Evolutionary conservation across 768 basidiomycete species (phyloP).

Genomic region (Rhodocollybia butyracea): DNA sequence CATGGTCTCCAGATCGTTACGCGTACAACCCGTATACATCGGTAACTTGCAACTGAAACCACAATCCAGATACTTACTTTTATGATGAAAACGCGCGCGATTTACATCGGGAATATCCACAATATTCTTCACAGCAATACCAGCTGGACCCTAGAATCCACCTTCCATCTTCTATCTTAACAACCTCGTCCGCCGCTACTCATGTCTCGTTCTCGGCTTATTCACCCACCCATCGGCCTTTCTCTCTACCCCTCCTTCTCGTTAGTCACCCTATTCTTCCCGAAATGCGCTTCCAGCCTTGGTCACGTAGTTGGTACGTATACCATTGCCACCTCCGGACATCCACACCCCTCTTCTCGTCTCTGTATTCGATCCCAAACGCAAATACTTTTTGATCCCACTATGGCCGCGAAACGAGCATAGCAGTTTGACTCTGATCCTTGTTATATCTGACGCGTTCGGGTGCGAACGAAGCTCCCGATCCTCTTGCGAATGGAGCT

Average conservation of each 20-base stretch:
- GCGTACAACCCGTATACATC: constrained; percentile 42
- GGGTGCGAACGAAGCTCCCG: constrained; percentile 10
- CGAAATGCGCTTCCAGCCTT: constrained; percentile 26
- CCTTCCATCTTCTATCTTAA: constrained; percentile 10
- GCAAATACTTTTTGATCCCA: constrained; percentile 28
- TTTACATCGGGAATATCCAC: constrained; percentile 12
- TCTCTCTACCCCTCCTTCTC: constrained; percentile 46
- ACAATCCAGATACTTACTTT: constrained; percentile 15
- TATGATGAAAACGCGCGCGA: constrained; percentile 10
- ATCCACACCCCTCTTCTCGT: constrained; percentile 13
- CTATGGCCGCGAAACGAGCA: constrained; percentile 22
- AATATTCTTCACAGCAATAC: constrained; percentile 23
- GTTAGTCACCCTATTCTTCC: constrained; percentile 14
- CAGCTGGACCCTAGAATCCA: constrained; percentile 45
- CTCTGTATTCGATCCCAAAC: constrained; percentile 10
- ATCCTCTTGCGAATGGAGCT: constrained; percentile 33
- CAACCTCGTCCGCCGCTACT: constrained; percentile 32
- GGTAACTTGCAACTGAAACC: constrained; percentile 12
- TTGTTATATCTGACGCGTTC: constrained; percentile 37
- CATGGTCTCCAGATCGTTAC: constrained; percentile 64
- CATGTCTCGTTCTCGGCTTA: constrained; percentile 41
- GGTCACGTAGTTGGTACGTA: constrained; percentile 61
- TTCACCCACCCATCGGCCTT: constrained; percentile 34
- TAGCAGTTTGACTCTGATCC: constrained; percentile 31
- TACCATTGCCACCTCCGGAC: constrained; percentile 20